Base-by-base conservation (phyloP, 2,329 filamentous ascomycete genomes). In the Trichoderma asperellum region DNA sequence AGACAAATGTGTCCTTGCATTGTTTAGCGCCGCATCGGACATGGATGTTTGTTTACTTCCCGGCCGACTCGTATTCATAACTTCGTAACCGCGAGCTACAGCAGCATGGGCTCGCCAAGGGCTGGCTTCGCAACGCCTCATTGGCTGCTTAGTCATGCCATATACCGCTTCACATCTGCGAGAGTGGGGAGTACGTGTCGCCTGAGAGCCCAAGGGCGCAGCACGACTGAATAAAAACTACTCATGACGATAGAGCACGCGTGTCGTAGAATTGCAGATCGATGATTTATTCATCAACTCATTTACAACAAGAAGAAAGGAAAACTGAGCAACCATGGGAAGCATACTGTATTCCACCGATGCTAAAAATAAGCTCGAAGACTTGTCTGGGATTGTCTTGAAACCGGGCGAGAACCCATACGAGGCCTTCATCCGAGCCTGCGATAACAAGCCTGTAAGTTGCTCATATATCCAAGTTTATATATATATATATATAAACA, bases 331-430 rank as follows among this genome's bases (percentile, higher is more conserved):
- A 5, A 49, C 18, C 55, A 67, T 67, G 64, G 64, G 64, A 32
- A 59, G 40, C 37, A 21, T 32, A 14, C 58, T 66, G 40, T 68
- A 70, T 63, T 71, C 72, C 8, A 73, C 80, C 1, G 74, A 85
- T 53, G 79, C 81, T 16, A 80, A 78, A 71, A 86, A 86, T 76
- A 85, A 84, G 78, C 76, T 87, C 12, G 83, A 87, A 74, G 85
- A 88, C 64, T 77, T 88, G 32, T 87, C 86, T 0, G 86, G 86
- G 16, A 79, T 87, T 60, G 76, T 79, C 24, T 74, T 84, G 68
- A 77, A 81, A 72, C 83, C 84, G 0, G 86, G 85, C 57, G 86
- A 88, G 76, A 96, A 96, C 73, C 93, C 92, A 0, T 96, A 94
- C 77, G 85, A 92, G 73, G 88, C 89, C 21, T 81, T 96, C 70